A percentile compares a stretch with the other conserved stretches of the same genome.
These are phyloP conservation scores for Vanrija pseudolonga DNA, from an alignment of 1,284 basidiomycete genomes.

Conservation along the genomic window DNA sequence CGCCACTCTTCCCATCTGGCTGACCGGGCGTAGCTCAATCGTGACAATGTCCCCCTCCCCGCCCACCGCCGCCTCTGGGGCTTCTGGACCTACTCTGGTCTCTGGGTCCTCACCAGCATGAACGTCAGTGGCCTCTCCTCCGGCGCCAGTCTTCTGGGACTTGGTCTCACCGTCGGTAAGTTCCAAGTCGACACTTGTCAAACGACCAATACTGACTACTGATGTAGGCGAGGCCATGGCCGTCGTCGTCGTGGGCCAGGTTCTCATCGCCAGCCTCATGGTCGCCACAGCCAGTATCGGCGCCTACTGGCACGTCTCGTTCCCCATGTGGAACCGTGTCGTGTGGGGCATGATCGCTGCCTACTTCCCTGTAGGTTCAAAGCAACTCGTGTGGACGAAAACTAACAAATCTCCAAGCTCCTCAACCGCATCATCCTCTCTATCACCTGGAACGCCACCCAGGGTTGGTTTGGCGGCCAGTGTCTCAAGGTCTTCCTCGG, in stretches of 20 bases:
- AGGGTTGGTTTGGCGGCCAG: conserved; percentile 46
- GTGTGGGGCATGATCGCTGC: conserved; percentile 29
- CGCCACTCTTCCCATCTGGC: neutral
- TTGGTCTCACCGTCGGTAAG: conserved; percentile 22
- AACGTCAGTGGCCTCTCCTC: conserved; percentile 31
- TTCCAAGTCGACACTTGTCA: conserved; percentile 3
- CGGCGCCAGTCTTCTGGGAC: conserved; percentile 25
- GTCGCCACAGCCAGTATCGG: conserved; percentile 26
- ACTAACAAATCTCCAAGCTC: conserved; percentile 9
- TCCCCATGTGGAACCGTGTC: conserved; percentile 27
- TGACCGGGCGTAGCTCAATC: conserved; percentile 20
- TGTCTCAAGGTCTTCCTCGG: conserved; percentile 47
- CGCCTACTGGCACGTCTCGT: conserved; percentile 31
- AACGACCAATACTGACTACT: neutral
- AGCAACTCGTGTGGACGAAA: neutral
- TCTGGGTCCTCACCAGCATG: conserved; percentile 24
- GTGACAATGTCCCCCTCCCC: conserved; percentile 35
- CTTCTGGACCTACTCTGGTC: conserved; percentile 26
- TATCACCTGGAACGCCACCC: conserved; percentile 34
- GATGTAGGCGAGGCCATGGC: conserved; percentile 28
- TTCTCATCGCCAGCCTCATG: conserved; percentile 18
- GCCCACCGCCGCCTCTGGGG: conserved; percentile 30
- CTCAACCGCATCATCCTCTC: conserved; percentile 31
- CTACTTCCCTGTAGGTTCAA: conserved; percentile 20
- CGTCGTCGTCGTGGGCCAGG: conserved; percentile 23